Percentiles rank a stretch among this genome's conserved stretches.
Conservation (phyloP, 306 rosid genomes). For the Pueraria montana region DNA sequence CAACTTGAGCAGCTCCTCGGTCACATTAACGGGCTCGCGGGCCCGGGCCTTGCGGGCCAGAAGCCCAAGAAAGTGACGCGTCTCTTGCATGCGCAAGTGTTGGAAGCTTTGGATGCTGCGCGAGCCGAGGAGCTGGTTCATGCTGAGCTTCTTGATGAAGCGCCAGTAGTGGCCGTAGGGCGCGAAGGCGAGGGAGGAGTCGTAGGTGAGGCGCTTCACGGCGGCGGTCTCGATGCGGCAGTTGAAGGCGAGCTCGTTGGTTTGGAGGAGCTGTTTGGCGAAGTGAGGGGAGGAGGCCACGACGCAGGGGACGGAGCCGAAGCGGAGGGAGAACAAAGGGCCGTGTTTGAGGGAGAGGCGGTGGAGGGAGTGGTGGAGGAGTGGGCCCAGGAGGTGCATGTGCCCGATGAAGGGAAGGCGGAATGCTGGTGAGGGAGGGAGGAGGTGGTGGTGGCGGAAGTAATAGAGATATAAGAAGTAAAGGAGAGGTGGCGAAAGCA, state of each 20-base stretch:
- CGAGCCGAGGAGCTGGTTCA: conserved; percentile 42
- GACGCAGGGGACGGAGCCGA: conserved; percentile 50
- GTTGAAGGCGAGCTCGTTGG: conserved; percentile 46
- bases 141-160: conserved; percentile 50
- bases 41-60: conserved; percentile 25
- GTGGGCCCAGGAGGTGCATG: conserved; percentile 49
- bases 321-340: conserved; percentile 49
- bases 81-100: conserved; percentile 40
- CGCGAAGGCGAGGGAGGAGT: conserved; percentile 47
- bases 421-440: conserved; percentile 48
- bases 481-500: background rate
- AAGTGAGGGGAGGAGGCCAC: conserved; percentile 43
- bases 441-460: background rate
- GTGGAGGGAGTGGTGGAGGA: conserved; percentile 53
- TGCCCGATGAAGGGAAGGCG: conserved; percentile 46
- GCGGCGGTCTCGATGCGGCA: conserved; percentile 17
- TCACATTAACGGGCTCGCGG: conserved; percentile 39
- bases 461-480: background rate
- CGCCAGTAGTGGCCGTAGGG: conserved; percentile 54
- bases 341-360: conserved; percentile 45
- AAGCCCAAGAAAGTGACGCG: background rate
- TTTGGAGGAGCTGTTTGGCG: conserved; percentile 47
- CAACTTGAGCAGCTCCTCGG: conserved; percentile 42
- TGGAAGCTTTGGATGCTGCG: conserved; percentile 22
- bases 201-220: conserved; percentile 44